Base-by-base conservation (phyloP, 2,329 filamentous ascomycete genomes). In the Meredithiella fracta region DNA sequence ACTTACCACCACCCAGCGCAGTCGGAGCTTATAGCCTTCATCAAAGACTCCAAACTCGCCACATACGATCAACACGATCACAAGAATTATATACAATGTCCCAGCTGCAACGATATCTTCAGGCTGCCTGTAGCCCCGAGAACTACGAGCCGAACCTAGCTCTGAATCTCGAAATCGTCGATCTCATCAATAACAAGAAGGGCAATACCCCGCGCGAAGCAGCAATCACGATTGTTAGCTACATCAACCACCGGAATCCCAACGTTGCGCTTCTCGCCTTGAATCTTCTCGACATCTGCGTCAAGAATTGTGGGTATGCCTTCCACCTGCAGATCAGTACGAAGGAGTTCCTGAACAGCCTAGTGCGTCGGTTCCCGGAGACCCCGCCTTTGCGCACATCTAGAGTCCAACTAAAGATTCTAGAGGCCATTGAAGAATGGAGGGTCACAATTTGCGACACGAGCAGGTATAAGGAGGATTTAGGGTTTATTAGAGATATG, bases 251-350 rank as follows among this genome's bases (percentile, higher is more conserved):
- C 69, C 86, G 92, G 67, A 98, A 97, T 67, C 86, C 90, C 59
- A 97, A 95, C 69, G 88, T 98, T 62, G 85, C 90, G 59, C 74
- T 98, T 62, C 78, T 97, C 58, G 91, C 92, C 59, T 77, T 97
- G 65, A 83, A 83, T 72, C 80, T 98, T 62, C 86, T 98, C 66
- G 92, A 98, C 68, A 97, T 97, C 61, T 97, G 92, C 70, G 92
- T 97, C 70, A 98, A 98, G 75, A 98, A 98, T 72, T 98, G 92
- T 76, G 92, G 92, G 64, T 98, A 98, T 67, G 90, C 92, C 1
- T 98, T 98, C 70, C 92, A 98, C 66, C 81, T 98, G 58, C 92
- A 98, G 70, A 96, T 98, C 67, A 90, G 86, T 69, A 97, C 92
- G 62, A 98, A 98, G 69, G 92, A 98, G 65, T 98, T 98, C 64